These are phyloP conservation scores for Blastobotrys peoriensis DNA, from an alignment of 805 yeast genomes.

Conservation along the genomic window DNA sequence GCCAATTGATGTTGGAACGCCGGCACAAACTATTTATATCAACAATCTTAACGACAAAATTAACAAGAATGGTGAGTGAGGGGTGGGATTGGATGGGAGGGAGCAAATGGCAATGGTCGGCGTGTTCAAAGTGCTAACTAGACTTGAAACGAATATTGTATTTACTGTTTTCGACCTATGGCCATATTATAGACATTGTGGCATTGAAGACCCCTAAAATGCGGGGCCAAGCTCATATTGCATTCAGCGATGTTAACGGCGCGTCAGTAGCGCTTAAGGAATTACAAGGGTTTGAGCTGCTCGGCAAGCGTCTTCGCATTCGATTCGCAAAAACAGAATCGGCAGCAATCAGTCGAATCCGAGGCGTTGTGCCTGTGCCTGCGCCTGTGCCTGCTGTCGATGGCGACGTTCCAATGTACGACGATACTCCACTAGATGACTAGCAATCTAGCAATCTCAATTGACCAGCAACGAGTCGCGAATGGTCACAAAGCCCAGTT, in stretches of 20 bases:
- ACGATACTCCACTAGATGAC: not conserved
- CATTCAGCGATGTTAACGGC: conserved; percentile 23
- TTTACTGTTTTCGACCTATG: conserved; percentile 34
- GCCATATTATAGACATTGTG: conserved; percentile 32
- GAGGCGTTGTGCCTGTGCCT: not conserved
- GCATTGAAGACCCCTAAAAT: conserved; percentile 32
- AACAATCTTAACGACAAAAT: conserved; percentile 35
- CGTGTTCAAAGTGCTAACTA: conserved; percentile 3
- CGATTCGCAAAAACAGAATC: conserved; percentile 28
- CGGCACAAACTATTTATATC: conserved; percentile 32
- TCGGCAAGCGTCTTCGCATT: conserved; percentile 32
- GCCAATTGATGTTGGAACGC: conserved; percentile 6
- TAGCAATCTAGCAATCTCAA: too few relatives aligned
- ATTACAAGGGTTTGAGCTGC: conserved; percentile 27
- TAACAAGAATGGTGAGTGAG: conserved; percentile 24
- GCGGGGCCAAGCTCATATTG: conserved; percentile 41
- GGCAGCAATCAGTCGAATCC: conserved; percentile 18
- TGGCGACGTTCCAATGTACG: not conserved
- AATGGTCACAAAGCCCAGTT: too few relatives aligned
- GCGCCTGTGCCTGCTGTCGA: not conserved
- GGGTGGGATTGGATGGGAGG: not conserved
- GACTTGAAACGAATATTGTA: conserved; percentile 32
- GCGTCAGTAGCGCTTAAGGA: conserved; percentile 30
- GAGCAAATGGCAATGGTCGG: not conserved
- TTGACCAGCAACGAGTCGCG: too few relatives aligned